Conservation (phyloP, 495 filamentous ascomycete species). For the Tuber magnatum region DNA sequence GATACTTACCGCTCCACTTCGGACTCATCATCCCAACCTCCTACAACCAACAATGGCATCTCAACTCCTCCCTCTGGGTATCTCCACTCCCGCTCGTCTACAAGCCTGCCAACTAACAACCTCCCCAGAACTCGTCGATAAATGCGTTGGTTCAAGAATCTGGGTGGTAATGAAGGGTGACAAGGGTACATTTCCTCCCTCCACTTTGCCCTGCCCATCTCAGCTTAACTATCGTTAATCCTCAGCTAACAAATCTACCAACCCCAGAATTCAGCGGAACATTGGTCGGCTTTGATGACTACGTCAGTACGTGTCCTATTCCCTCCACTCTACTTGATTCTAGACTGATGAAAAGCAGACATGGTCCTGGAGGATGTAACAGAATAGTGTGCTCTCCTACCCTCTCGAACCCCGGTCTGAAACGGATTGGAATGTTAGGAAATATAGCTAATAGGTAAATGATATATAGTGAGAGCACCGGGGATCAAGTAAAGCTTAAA, state of each 20-base stretch:
- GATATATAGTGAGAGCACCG: conserved; percentile 71
- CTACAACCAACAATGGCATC: conserved; percentile 56
- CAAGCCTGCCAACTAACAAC: conserved; percentile 24
- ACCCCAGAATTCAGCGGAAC: conserved; percentile 82
- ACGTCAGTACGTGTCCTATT: conserved; percentile 75
- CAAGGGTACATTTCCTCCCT: conserved; percentile 58
- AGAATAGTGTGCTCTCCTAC: conserved; percentile 65
- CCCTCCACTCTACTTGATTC: background rate
- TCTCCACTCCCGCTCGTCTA: conserved; percentile 7
- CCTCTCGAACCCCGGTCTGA: background rate
- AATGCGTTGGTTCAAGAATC: conserved; percentile 93
- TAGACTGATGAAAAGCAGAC: conserved; percentile 50
- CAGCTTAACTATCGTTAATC: background rate
- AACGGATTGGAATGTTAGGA: background rate
- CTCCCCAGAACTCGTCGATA: conserved; percentile 82
- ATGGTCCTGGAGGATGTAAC: conserved; percentile 98
- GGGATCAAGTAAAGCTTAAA: conserved; percentile 73
- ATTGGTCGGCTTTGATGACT: conserved; percentile 93
- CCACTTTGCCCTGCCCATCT: background rate
- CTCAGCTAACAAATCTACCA: background rate
- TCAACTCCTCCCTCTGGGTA: conserved; percentile 72
- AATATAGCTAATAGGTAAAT: background rate
- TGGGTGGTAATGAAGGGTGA: conserved; percentile 99
- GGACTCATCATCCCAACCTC: background rate
- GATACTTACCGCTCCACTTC: background rate